These are phyloP conservation scores for Orbilia brochopaga DNA, from an alignment of 2,329 filamentous ascomycete species.

Conservation along the genomic window DNA sequence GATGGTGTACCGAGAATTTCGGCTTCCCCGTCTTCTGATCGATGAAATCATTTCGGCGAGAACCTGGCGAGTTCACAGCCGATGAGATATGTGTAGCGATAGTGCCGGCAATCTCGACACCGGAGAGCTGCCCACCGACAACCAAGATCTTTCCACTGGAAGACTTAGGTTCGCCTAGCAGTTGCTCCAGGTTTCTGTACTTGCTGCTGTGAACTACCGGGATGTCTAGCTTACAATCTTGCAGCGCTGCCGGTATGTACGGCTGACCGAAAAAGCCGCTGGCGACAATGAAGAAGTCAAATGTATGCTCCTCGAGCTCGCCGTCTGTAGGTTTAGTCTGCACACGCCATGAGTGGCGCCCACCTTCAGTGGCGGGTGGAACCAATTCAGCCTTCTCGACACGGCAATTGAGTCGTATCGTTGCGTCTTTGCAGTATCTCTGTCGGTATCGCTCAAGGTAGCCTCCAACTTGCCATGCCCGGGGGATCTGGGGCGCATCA, in stretches of 20 bases:
- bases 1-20: constrained; percentile 69
- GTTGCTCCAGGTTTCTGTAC: constrained; percentile 65
- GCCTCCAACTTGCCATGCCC: constrained; percentile 75
- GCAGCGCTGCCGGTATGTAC: constrained; percentile 62
- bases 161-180: constrained; percentile 60
- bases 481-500: constrained; percentile 70
- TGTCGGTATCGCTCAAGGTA: constrained; percentile 72
- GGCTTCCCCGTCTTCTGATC: constrained; percentile 59
- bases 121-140: constrained; percentile 82
- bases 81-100: constrained; percentile 75
- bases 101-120: constrained; percentile 75
- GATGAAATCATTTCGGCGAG: constrained; percentile 54
- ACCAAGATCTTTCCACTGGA: constrained; percentile 70
- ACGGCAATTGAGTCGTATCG: constrained; percentile 63
- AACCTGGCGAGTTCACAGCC: constrained; percentile 63
- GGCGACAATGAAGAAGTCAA: constrained; percentile 74
- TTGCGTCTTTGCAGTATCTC: constrained; percentile 64
- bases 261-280: constrained; percentile 77
- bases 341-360: constrained; percentile 60
- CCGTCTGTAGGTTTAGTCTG: constrained; percentile 57
- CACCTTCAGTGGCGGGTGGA: not conserved
- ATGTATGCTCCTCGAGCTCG: constrained; percentile 62
- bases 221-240: constrained; percentile 57
- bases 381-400: constrained; percentile 60
- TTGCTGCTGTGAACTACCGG: constrained; percentile 72